phyloP scores from a whole-genome alignment of 192 early-diverging fungal genomes.

The Powellomyces hirtus region DNA sequence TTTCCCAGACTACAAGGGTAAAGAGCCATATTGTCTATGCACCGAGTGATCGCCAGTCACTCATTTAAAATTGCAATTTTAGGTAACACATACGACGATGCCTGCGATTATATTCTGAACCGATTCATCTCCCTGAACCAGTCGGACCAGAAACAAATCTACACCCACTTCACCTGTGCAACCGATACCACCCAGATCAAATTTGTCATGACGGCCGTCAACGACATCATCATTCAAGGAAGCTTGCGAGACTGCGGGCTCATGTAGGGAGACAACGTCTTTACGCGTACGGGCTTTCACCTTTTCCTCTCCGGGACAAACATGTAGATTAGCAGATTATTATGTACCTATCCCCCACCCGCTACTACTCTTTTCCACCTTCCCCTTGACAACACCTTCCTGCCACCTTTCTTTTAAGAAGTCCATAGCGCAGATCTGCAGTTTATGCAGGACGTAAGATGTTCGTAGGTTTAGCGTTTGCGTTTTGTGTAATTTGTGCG shows the following conservation, averaged over 20 bases:
- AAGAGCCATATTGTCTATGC: not conserved
- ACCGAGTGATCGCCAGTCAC: not conserved
- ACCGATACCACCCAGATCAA: conserved; percentile 63
- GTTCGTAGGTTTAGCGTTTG: no score
- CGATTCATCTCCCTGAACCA: conserved; percentile 53
- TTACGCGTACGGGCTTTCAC: no score
- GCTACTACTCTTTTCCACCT: no score
- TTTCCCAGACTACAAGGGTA: conserved; percentile 80
- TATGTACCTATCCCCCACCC: no score
- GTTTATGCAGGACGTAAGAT: no score
- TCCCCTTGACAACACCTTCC: no score
- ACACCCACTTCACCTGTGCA: conserved; percentile 62
- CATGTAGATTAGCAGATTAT: no score
- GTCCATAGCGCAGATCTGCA: no score
- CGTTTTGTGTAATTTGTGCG: no score
- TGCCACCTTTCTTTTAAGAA: no score
- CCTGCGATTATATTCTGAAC: conserved; percentile 48
- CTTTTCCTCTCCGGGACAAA: no score
- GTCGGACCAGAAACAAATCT: conserved; percentile 51
- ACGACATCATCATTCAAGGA: conserved; percentile 52
- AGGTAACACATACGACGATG: conserved; percentile 40
- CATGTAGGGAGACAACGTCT: conserved; percentile 11
- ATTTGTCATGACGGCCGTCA: conserved; percentile 59
- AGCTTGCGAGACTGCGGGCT: conserved; percentile 33
- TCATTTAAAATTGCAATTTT: not conserved